Conservation (phyloP, 352 stramenopile species). For the Globisporangium cylindrosporum region DNA sequence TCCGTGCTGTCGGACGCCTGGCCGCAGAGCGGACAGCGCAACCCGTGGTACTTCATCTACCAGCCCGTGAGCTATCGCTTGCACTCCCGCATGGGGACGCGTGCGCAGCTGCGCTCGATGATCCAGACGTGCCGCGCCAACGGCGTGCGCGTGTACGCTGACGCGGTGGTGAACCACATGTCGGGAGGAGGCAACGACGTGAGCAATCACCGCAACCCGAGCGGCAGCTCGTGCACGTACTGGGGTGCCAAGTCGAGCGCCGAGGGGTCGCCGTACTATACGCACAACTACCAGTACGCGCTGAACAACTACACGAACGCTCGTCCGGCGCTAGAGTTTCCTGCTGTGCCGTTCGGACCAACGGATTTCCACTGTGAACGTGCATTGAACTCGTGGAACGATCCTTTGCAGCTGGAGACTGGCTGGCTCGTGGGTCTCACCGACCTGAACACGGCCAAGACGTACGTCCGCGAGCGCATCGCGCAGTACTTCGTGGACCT, state of each 20-base stretch:
- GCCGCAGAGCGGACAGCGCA: slow-evolving; percentile 38
- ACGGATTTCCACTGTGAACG: slow-evolving; percentile 6
- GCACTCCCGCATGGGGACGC: slow-evolving; percentile 25
- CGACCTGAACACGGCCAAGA: slow-evolving; percentile 41
- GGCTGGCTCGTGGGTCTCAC: too few species aligned
- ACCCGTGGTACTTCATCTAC: slow-evolving; percentile 69
- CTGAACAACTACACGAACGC: slow-evolving; percentile 38
- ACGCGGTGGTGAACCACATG: slow-evolving; percentile 58
- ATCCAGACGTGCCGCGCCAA: slow-evolving; percentile 49
- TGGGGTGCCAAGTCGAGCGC: too few species aligned
- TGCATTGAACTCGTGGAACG: too few species aligned
- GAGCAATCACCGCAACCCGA: neutral
- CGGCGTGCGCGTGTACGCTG: slow-evolving; percentile 39
- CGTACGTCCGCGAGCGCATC: slow-evolving; percentile 57
- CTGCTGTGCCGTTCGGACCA: slow-evolving; percentile 42
- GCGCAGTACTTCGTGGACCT: slow-evolving; percentile 71
- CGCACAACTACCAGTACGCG: slow-evolving; percentile 37
- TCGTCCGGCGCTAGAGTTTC: slow-evolving; percentile 50
- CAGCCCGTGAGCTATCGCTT: slow-evolving; percentile 60
- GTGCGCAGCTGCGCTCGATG: slow-evolving; percentile 39
- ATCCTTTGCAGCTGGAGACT: too few species aligned
- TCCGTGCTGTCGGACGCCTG: slow-evolving; percentile 40
- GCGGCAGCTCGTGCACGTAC: too few species aligned
- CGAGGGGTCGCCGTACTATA: slow-evolving; percentile 36
- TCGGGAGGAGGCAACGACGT: slow-evolving; percentile 41